A percentile compares a stretch with the other conserved stretches of the same genome.
phyloP scores from a whole-genome alignment of 2,329 filamentous ascomycete genomes.

The Beauveria rudraprayagi region DNA sequence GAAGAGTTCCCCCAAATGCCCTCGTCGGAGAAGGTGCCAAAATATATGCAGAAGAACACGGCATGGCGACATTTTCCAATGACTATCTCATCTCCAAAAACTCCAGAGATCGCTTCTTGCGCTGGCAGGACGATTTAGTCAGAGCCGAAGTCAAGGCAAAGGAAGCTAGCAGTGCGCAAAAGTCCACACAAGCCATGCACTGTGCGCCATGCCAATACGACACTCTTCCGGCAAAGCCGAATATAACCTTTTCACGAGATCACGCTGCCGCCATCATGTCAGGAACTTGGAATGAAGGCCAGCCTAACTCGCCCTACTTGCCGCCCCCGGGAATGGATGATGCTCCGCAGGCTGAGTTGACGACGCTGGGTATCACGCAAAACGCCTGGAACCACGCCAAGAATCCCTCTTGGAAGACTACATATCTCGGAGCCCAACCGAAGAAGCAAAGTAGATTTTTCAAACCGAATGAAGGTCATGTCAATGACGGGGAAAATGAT shows the following conservation, averaged over 20 bases:
- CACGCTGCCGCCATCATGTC: constrained; percentile 47
- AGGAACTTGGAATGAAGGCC: constrained; percentile 56
- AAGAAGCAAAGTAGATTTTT: not conserved
- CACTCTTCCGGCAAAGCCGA: constrained; percentile 21
- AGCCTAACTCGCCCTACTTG: constrained; percentile 46
- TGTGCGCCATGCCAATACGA: constrained; percentile 27
- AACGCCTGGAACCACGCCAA: constrained; percentile 6
- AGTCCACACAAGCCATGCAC: constrained; percentile 12
- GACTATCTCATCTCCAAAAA: constrained; percentile 73
- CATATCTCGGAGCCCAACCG: not conserved
- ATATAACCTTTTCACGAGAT: constrained; percentile 28
- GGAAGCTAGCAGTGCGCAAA: constrained; percentile 17
- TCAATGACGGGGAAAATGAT: not conserved
- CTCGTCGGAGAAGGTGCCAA: constrained; percentile 79
- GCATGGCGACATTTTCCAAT: constrained; percentile 64
- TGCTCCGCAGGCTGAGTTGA: constrained; percentile 2
- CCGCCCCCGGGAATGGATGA: constrained; percentile 8
- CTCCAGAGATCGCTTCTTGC: constrained; percentile 67
- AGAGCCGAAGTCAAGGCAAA: constrained; percentile 44
- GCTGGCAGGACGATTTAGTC: constrained; percentile 69
- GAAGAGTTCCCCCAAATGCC: constrained; percentile 86
- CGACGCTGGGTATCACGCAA: not conserved
- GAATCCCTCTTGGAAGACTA: constrained; percentile 2
- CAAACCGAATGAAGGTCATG: not conserved
- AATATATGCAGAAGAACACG: constrained; percentile 75